A percentile compares a stretch with the other conserved stretches of the same genome.
These are phyloP conservation scores for Takashimella koratensis DNA, from an alignment of 1,284 basidiomycete species.

Conservation along the genomic window DNA sequence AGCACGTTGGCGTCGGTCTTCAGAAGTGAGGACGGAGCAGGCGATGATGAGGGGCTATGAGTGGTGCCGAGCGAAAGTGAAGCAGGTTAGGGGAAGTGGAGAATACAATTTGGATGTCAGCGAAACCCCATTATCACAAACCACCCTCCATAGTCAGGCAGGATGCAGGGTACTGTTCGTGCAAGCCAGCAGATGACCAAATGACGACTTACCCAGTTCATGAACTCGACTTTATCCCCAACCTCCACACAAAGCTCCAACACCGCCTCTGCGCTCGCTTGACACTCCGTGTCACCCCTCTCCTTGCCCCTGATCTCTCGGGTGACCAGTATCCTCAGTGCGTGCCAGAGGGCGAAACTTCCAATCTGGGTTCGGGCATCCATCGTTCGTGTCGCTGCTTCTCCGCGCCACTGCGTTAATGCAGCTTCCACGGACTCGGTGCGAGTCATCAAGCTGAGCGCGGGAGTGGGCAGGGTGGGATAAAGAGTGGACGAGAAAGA, in stretches of 20 bases:
- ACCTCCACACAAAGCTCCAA: slow-evolving; percentile 32
- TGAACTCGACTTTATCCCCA: slow-evolving; percentile 42
- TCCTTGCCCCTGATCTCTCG: slow-evolving; percentile 25
- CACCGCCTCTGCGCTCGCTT: slow-evolving; percentile 26
- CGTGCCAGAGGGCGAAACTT: slow-evolving; percentile 35
- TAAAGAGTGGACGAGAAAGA: no score
- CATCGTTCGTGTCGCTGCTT: slow-evolving; percentile 14
- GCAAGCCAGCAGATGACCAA: no score
- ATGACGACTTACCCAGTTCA: slow-evolving; percentile 41
- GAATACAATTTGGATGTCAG: not conserved
- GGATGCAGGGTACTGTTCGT: no score
- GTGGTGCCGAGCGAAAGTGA: not conserved
- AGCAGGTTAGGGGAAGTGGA: not conserved
- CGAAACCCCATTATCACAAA: not conserved
- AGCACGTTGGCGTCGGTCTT: slow-evolving; percentile 21
- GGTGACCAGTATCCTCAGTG: slow-evolving; percentile 29
- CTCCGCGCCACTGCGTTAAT: slow-evolving; percentile 17
- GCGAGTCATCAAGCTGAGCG: not conserved
- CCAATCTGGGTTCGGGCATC: slow-evolving; percentile 29
- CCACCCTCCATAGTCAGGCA: not conserved
- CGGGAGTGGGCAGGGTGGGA: not conserved
- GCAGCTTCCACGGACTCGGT: not conserved
- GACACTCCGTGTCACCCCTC: slow-evolving; percentile 25
- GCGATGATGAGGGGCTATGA: slow-evolving; percentile 30
- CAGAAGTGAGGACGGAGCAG: slow-evolving; percentile 21